A percentile compares a stretch with the other conserved stretches of the same genome.
These are phyloP conservation scores for Epicoccum nigrum DNA, from an alignment of 2,329 filamentous ascomycete genomes.

Conservation along the genomic window DNA sequence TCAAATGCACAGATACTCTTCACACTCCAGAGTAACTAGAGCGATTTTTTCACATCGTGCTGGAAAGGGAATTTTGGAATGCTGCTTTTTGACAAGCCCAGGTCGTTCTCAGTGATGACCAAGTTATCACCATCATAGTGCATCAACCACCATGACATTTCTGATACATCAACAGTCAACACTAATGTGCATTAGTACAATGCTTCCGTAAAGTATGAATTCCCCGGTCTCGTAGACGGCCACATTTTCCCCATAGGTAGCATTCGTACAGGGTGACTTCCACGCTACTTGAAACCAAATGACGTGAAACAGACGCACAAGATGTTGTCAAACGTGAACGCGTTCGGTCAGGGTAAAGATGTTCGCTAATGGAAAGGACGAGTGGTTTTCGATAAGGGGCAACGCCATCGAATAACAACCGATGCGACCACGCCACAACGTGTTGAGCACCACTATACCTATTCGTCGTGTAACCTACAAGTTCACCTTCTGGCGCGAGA, in stretches of 20 bases:
- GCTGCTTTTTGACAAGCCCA: too few relatives aligned
- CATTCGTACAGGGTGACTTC: conserved; percentile 1
- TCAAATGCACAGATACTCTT: too few relatives aligned
- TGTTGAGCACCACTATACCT: conserved; percentile 14
- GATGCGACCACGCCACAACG: conserved; percentile 19
- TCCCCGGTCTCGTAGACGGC: neutral
- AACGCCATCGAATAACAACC: conserved; percentile 6
- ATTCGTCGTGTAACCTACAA: conserved; percentile 3
- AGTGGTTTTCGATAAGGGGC: conserved; percentile 19
- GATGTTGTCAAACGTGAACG: conserved; percentile 8
- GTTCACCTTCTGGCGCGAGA: too few relatives aligned
- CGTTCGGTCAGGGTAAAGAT: neutral
- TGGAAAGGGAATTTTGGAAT: too few relatives aligned
- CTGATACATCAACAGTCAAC: conserved; percentile 3
- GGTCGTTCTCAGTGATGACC: too few relatives aligned
- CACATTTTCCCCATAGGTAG: neutral
- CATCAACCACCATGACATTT: too few relatives aligned
- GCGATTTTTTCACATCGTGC: too few relatives aligned
- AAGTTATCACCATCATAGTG: too few relatives aligned
- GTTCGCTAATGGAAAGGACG: conserved; percentile 1
- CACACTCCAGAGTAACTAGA: too few relatives aligned
- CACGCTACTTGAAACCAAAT: conserved; percentile 2
- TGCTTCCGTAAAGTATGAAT: neutral
- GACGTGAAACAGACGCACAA: conserved; percentile 7
- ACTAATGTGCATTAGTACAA: neutral